Conservation (phyloP, 352 stramenopile species). For the Pythium aquatile region DNA sequence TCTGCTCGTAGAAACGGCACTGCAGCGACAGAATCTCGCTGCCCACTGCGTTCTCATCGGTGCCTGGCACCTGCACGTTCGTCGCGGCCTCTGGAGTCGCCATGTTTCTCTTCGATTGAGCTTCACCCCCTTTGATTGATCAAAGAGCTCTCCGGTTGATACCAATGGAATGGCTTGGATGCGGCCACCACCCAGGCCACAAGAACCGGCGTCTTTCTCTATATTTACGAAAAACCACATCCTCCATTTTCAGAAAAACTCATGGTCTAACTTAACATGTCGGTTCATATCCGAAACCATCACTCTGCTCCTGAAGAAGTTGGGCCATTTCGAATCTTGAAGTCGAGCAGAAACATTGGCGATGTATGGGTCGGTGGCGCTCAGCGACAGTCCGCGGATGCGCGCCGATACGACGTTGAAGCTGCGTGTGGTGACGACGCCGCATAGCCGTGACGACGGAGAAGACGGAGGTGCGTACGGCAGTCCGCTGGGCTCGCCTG, state of each 20-base stretch:
- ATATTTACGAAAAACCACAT: conserved; percentile 7
- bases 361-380: conserved; percentile 24
- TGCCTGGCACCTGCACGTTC: conserved; percentile 23
- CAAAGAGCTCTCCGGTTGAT: neutral
- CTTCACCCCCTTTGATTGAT: neutral
- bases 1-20: conserved; percentile 91
- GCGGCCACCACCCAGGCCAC: conserved; percentile 10
- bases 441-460: conserved; percentile 1
- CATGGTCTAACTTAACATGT: neutral
- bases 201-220: conserved; percentile 15
- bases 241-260: neutral
- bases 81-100: conserved; percentile 17
- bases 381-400: conserved; percentile 4
- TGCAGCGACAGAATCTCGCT: conserved; percentile 79
- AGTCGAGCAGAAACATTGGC: neutral
- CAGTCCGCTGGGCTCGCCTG: conserved; percentile 18
- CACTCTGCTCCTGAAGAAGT: conserved; percentile 3
- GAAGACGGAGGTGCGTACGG: neutral
- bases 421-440: conserved; percentile 6
- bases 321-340: conserved; percentile 6
- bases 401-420: neutral
- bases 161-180: conserved; percentile 10
- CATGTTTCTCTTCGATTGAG: conserved; percentile 13
- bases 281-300: conserved; percentile 5
- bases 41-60: conserved; percentile 46